phyloP scores from a whole-genome alignment of 768 basidiomycete species.

The Cubamyces lactineus region DNA sequence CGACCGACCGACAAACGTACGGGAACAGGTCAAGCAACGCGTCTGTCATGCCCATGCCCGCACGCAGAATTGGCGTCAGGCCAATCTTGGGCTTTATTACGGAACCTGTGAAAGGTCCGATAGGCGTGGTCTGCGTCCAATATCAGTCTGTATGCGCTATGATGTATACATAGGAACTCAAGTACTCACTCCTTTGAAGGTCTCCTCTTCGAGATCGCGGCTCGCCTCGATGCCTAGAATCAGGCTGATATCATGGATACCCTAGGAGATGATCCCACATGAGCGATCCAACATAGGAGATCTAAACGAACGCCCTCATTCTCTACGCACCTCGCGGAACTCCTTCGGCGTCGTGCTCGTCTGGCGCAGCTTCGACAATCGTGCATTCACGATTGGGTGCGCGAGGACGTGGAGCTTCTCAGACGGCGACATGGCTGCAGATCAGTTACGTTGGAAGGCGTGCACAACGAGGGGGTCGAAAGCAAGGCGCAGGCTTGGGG shows the following conservation, averaged over 20 bases:
- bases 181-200: constrained; percentile 65
- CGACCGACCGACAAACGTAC: constrained; percentile 45
- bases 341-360: constrained; percentile 65
- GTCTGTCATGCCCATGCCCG: constrained; percentile 92
- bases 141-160: background rate
- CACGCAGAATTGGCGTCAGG: constrained; percentile 88
- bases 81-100: constrained; percentile 78
- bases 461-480: too few relatives aligned
- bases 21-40: constrained; percentile 86
- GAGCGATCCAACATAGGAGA: background rate
- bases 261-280: constrained; percentile 42
- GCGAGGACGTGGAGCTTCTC: constrained; percentile 55
- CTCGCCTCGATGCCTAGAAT: constrained; percentile 86
- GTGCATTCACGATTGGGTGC: constrained; percentile 75
- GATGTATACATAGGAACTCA: background rate
- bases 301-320: background rate
- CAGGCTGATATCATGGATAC: constrained; percentile 72
- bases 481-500: background rate
- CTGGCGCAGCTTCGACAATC: constrained; percentile 71
- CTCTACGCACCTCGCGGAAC: constrained; percentile 67
- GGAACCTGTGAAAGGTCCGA: constrained; percentile 78
- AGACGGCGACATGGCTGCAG: constrained; percentile 32
- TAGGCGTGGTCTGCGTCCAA: constrained; percentile 65
- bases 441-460: background rate
- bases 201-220: constrained; percentile 61